These are phyloP conservation scores for Leccinellum luteum DNA, from an alignment of 768 basidiomycete species.

Conservation along the genomic window DNA sequence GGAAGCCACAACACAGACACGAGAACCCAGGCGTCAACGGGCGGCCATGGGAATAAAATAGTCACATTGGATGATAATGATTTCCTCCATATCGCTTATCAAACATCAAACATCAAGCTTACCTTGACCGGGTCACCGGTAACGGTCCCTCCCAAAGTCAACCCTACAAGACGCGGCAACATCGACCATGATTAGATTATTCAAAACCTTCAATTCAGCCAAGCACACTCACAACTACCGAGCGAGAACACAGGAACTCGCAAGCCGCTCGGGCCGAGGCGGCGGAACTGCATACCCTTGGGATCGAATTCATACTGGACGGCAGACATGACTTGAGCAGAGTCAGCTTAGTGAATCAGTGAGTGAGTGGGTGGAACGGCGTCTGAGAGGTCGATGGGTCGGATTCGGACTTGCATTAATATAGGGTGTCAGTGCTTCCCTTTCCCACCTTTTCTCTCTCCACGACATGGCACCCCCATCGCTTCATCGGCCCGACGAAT, in stretches of 20 bases:
- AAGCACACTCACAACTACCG: conserved; percentile 41
- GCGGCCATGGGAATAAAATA: not conserved
- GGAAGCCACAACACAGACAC: not conserved
- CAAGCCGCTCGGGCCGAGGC: conserved; percentile 45
- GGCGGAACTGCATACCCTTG: conserved; percentile 41
- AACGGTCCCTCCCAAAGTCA: conserved; percentile 48
- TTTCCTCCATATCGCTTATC: not conserved
- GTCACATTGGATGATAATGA: not conserved
- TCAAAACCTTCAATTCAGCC: not conserved
- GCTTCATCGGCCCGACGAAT: conserved; percentile 8
- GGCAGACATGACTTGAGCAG: conserved; percentile 19
- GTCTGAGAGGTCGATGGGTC: not conserved
- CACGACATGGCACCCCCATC: not conserved
- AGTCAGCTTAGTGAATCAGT: not conserved
- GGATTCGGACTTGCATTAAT: conserved; percentile 10
- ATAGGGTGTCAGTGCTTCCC: conserved; percentile 10
- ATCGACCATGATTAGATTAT: not conserved
- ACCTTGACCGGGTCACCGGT: conserved; percentile 53
- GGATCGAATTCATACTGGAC: conserved; percentile 35
- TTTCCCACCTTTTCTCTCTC: not conserved
- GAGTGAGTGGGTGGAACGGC: not conserved
- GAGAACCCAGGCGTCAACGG: not conserved
- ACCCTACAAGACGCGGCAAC: conserved; percentile 25
- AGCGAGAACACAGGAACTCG: conserved; percentile 51
- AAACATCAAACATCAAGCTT: too few species aligned